phyloP scores from a whole-genome alignment of 352 stramenopile genomes.

The Globisporangium abappressorium region DNA sequence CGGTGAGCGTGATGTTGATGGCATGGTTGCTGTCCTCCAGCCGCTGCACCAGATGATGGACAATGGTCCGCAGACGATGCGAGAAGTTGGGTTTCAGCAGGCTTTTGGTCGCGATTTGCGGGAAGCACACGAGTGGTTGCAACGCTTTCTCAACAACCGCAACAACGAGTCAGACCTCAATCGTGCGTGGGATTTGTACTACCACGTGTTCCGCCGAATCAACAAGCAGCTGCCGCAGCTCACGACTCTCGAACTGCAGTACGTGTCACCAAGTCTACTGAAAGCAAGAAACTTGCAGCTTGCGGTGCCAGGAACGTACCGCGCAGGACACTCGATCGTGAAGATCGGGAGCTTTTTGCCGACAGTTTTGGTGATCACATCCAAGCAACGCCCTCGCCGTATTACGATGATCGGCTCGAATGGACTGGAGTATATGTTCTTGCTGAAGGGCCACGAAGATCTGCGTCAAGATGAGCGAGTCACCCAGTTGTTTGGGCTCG shows the following conservation, averaged over 20 bases:
- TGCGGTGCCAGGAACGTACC: constrained; percentile 93
- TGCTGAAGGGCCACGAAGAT: constrained; percentile 99
- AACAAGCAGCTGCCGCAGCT: constrained; percentile 91
- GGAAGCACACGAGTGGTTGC: constrained; percentile 78
- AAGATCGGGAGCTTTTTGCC: constrained; percentile 89
- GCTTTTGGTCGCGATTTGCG: constrained; percentile 91
- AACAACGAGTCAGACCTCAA: constrained; percentile 87
- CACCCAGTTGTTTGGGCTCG: constrained; percentile 99
- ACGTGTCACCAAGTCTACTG: constrained; percentile 94
- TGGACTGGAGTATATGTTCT: constrained; percentile 97
- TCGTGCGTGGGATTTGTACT: constrained; percentile 98
- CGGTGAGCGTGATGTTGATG: constrained; percentile 95
- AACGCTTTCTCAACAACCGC: constrained; percentile 55
- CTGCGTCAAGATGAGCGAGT: constrained; percentile 98
- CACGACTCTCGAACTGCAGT: constrained; percentile 94
- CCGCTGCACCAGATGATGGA: constrained; percentile 94
- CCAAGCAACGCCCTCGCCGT: constrained; percentile 95
- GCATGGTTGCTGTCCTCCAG: constrained; percentile 93
- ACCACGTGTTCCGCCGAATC: constrained; percentile 94
- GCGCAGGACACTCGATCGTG: constrained; percentile 61
- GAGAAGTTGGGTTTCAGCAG: constrained; percentile 81
- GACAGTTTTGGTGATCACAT: constrained; percentile 95
- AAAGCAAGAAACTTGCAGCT: constrained; percentile 92
- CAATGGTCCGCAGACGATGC: constrained; percentile 73
- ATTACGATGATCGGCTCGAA: constrained; percentile 96